Percentiles rank a stretch among this genome's conserved stretches.
These are phyloP conservation scores for Dothidotthia symphoricarpi DNA, from an alignment of 2,329 filamentous ascomycete species.

Conservation along the genomic window DNA sequence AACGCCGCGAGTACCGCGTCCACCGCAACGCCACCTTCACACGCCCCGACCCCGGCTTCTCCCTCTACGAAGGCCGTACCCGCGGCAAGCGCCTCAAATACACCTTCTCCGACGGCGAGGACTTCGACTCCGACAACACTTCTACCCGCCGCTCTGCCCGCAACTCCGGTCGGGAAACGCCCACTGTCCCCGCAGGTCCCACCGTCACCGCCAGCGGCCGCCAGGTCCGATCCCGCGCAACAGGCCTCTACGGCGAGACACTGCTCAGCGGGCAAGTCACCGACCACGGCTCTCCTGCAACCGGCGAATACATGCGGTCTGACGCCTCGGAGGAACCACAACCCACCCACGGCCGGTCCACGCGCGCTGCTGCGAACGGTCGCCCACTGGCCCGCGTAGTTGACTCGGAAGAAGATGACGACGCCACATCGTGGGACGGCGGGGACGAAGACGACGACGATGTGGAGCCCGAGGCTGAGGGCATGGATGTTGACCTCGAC, in stretches of 20 bases:
- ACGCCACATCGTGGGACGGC: conserved; percentile 63
- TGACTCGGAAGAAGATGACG: conserved; percentile 66
- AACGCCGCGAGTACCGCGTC: conserved; percentile 85
- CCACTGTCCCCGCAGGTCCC: conserved; percentile 64
- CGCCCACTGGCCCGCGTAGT: conserved; percentile 39
- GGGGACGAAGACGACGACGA: conserved; percentile 74
- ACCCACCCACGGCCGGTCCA: conserved; percentile 44
- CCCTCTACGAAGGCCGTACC: conserved; percentile 92
- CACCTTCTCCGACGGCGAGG: conserved; percentile 89
- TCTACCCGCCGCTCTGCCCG: conserved; percentile 65
- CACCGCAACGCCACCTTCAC: conserved; percentile 83
- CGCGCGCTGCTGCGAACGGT: conserved; percentile 34
- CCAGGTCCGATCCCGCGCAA: conserved; percentile 67
- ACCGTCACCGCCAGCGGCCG: conserved; percentile 80
- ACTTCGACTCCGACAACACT: conserved; percentile 65
- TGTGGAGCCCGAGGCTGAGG: conserved; percentile 53
- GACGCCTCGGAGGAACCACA: conserved; percentile 50
- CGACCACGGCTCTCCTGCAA: conserved; percentile 44
- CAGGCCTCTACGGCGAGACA: conserved; percentile 63
- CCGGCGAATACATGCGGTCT: conserved; percentile 45
- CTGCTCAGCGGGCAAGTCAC: conserved; percentile 55
- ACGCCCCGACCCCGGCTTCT: conserved; percentile 84
- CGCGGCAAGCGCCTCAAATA: conserved; percentile 96
- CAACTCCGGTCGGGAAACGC: conserved; percentile 71
- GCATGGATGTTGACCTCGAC: conserved; percentile 59